These are phyloP conservation scores for Ceratocystis diversiconidia DNA, from an alignment of 2,329 filamentous ascomycete genomes.

Conservation along the genomic window DNA sequence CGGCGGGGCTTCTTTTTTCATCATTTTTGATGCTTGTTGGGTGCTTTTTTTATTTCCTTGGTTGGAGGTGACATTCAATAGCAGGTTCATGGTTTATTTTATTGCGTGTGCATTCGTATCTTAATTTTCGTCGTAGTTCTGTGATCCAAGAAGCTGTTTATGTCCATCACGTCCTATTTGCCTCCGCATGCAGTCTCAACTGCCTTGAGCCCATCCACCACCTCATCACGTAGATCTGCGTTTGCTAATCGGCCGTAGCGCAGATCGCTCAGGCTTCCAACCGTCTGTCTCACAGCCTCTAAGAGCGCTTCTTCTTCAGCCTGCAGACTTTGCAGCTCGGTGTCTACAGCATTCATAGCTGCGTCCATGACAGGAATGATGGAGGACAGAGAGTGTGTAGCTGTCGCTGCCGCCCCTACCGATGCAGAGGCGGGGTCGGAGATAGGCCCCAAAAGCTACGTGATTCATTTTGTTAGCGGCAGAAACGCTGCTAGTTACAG, in stretches of 20 bases:
- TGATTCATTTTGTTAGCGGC: neutral
- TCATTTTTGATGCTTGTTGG: constrained; percentile 15
- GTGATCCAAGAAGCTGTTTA: neutral
- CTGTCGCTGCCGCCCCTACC: constrained; percentile 26
- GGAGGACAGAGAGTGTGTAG: constrained; percentile 46
- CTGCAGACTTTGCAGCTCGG: constrained; percentile 51
- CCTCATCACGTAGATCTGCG: constrained; percentile 46
- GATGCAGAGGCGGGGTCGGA: constrained; percentile 25
- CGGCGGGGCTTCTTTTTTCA: constrained; percentile 14
- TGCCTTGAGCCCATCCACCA: constrained; percentile 50
- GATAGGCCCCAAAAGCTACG: constrained; percentile 12
- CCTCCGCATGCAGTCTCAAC: constrained; percentile 26
- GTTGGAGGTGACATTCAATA: neutral
- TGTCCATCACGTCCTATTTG: constrained; percentile 2
- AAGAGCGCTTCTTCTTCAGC: constrained; percentile 48
- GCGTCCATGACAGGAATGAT: constrained; percentile 56
- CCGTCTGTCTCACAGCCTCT: constrained; percentile 46
- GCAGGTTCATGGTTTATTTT: constrained; percentile 2
- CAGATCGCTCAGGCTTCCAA: constrained; percentile 66
- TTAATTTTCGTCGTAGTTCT: neutral
- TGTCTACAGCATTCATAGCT: constrained; percentile 50
- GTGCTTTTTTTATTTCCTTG: neutral
- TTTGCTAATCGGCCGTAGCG: constrained; percentile 65
- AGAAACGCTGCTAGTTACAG: neutral
- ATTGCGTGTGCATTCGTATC: neutral